These are phyloP conservation scores for Salvia splendens DNA, from an alignment of 257 asterid genomes.

Conservation along the genomic window DNA sequence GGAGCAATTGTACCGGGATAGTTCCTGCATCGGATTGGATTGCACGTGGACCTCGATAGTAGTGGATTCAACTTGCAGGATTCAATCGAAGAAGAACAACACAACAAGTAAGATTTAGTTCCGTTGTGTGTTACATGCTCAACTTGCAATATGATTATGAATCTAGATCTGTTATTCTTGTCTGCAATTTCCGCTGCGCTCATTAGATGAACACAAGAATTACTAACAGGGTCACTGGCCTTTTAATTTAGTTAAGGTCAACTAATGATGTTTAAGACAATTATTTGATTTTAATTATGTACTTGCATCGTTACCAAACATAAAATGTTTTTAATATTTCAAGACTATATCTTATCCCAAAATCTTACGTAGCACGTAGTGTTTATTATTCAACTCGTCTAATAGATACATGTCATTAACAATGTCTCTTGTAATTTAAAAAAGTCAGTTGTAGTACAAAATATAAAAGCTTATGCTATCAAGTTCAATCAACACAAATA, in stretches of 20 bases:
- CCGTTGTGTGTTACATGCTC: too few species aligned
- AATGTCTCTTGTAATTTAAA: background rate
- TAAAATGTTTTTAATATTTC: constrained; percentile 15
- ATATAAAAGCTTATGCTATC: background rate
- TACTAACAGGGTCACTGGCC: background rate
- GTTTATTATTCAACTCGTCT: background rate
- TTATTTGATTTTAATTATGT: background rate
- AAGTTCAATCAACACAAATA: background rate
- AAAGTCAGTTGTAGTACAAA: background rate
- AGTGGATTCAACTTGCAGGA: too few species aligned
- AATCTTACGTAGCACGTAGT: background rate
- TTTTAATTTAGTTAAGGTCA: constrained; percentile 8
- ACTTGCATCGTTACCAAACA: background rate
- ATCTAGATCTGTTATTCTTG: too few species aligned
- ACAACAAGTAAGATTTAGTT: too few species aligned
- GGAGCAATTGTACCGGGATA: too few species aligned
- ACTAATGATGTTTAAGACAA: background rate
- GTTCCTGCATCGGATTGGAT: too few species aligned
- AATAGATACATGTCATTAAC: background rate
- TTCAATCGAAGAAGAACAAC: too few species aligned
- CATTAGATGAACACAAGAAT: too few species aligned
- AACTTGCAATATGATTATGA: too few species aligned
- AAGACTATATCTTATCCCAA: background rate
- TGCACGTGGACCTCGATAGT: too few species aligned
- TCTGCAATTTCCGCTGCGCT: too few species aligned